phyloP scores from a whole-genome alignment of 2,329 filamentous ascomycete species.

The Penicillium sp. region DNA sequence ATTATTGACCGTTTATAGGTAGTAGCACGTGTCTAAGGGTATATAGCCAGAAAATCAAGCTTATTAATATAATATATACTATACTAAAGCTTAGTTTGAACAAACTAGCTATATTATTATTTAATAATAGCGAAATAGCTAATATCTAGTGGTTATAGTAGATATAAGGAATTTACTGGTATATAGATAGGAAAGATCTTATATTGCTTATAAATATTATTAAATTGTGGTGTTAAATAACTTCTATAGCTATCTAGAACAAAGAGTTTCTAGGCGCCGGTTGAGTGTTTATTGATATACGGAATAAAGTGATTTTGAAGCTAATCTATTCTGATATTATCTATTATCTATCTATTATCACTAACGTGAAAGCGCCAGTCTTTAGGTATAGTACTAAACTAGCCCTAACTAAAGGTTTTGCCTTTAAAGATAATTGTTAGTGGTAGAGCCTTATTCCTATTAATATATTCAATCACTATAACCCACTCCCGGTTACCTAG shows the following conservation, averaged over 20 bases:
- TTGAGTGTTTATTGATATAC: constrained; percentile 28
- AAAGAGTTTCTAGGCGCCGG: constrained; percentile 38
- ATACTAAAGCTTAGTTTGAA: not conserved
- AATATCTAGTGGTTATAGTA: constrained; percentile 3
- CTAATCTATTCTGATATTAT: constrained; percentile 39
- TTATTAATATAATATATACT: not conserved
- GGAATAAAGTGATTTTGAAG: constrained; percentile 40
- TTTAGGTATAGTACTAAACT: constrained; percentile 6
- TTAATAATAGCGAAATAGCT: not conserved
- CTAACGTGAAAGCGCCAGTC: constrained; percentile 20
- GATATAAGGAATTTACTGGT: not conserved
- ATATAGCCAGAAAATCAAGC: not conserved
- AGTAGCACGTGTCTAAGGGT: not conserved
- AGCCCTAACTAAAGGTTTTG: constrained; percentile 10
- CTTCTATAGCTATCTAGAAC: constrained; percentile 44
- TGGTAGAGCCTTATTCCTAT: constrained; percentile 4
- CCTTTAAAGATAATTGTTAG: constrained; percentile 17
- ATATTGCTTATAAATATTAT: not conserved
- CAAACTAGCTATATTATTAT: not conserved
- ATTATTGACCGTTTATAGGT: not conserved
- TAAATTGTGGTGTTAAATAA: constrained; percentile 29
- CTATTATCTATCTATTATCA: constrained; percentile 40
- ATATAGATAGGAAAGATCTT: constrained; percentile 4
- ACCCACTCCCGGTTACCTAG: constrained; percentile 20
- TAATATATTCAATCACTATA: constrained; percentile 19